These are phyloP conservation scores for Hymenoscyphus salicellus DNA, from an alignment of 2,329 filamentous ascomycete genomes.

Conservation along the genomic window DNA sequence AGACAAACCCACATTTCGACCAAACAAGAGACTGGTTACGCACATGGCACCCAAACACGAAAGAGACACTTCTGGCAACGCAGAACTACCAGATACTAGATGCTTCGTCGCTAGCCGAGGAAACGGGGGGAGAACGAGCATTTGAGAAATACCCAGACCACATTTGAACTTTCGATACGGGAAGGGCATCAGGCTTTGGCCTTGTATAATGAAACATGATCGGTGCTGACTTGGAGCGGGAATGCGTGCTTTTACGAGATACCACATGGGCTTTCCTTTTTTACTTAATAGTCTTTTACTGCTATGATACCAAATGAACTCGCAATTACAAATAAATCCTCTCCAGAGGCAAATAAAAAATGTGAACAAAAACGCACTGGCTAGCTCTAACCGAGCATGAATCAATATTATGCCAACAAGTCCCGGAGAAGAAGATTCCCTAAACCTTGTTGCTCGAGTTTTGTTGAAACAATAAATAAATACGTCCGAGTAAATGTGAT, in stretches of 20 bases:
- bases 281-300: neutral
- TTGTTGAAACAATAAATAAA: neutral
- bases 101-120: neutral
- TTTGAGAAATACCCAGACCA: neutral
- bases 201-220: neutral
- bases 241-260: slow-evolving; percentile 8
- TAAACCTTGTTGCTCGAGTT: neutral
- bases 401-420: neutral
- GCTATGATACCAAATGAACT: slow-evolving; percentile 6
- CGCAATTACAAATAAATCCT: neutral
- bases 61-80: slow-evolving; percentile 25
- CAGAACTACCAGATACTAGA: slow-evolving; percentile 11
- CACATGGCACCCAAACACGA: slow-evolving; percentile 13
- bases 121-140: neutral
- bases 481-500: neutral
- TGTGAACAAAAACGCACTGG: no score
- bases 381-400: no score
- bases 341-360: no score
- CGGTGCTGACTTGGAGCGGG: neutral
- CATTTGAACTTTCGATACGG: neutral
- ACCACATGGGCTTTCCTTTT: slow-evolving; percentile 2
- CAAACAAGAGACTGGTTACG: slow-evolving; percentile 23
- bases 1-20: slow-evolving; percentile 9
- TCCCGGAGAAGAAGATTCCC: neutral
- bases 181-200: neutral